Base-by-base conservation (phyloP, 2,329 filamentous ascomycete species). In the Penicillium sp. region DNA sequence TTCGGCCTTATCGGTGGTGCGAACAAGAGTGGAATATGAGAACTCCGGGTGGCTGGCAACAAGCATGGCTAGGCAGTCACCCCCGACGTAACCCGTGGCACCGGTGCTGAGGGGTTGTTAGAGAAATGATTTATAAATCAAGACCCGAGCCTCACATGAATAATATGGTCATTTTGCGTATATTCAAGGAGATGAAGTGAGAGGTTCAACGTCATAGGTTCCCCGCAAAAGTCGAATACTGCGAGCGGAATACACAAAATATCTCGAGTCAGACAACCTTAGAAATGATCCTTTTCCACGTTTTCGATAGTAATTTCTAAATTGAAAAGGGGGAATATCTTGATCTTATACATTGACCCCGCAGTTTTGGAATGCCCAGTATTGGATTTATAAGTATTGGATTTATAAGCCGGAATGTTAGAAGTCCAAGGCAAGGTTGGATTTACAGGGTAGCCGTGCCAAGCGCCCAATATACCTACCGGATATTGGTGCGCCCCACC, bases 81-180 rank as follows among this genome's bases (percentile, higher is more conserved):
- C 80, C 12, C 80, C 80, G 55, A 83, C 79, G 66, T 81, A 82
- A 45, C 79, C 79, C 5, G 79, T 81, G 2, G 69, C 73, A 23
- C 79, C 79, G 12, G 78, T 81, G 4, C 79, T 80, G 19, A 13
- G 38, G 2, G 3, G 7, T 9, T 2, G 17, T 60, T 47, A 60
- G 49, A 19, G n/a, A 0, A 15, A 15, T 13, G 2, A 2, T 21
- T 35, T 35, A 3, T 7, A 4, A 6, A 1, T 7, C 10, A 12
- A 13, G 9, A 10, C 9, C n/a, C 0, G 19, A 19, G 21, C 3
- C 49, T 57, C n/a, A 63, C 64, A 66, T 44, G 23, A 66, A 65
- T 2, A 66, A 13, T 45, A 62, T 65, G 5, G 55, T 62, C 62
- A 65, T 64, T 23, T 41, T 55, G 55, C 2, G 39, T 33, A 23